A percentile compares a stretch with the other conserved stretches of the same genome.
These are phyloP conservation scores for Aspergillus ostianus DNA, from an alignment of 495 filamentous ascomycete genomes.

Conservation along the genomic window DNA sequence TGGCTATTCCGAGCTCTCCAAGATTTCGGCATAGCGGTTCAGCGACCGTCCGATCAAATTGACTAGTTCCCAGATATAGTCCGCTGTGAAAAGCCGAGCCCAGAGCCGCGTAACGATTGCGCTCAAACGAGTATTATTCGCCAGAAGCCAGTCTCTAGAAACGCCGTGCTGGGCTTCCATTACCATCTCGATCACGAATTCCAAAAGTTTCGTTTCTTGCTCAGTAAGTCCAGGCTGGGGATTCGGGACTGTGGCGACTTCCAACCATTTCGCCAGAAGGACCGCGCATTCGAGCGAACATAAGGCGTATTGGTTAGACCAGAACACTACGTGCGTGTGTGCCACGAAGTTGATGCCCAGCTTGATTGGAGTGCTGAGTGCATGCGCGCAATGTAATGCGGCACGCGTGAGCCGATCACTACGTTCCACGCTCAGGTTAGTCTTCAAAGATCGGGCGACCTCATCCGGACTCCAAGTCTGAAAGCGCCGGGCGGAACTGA, in stretches of 20 bases:
- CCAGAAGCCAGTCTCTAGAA: slow-evolving; percentile 48
- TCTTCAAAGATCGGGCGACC: slow-evolving; percentile 57
- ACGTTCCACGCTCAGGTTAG: slow-evolving; percentile 57
- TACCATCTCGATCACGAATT: slow-evolving; percentile 64
- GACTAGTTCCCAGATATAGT: slow-evolving; percentile 67
- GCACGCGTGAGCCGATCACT: slow-evolving; percentile 57
- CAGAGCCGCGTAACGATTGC: slow-evolving; percentile 63
- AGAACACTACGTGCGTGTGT: slow-evolving; percentile 64
- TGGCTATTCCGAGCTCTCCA: slow-evolving; percentile 38
- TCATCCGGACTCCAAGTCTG: slow-evolving; percentile 60
- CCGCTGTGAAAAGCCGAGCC: slow-evolving; percentile 66
- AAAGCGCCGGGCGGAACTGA: slow-evolving; percentile 59
- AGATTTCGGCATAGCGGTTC: slow-evolving; percentile 62
- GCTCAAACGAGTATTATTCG: slow-evolving; percentile 58
- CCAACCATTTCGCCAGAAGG: slow-evolving; percentile 56
- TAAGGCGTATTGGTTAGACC: slow-evolving; percentile 70
- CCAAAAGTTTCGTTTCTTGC: slow-evolving; percentile 60
- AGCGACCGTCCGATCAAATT: slow-evolving; percentile 60
- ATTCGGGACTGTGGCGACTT: slow-evolving; percentile 35
- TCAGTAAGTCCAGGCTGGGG: slow-evolving; percentile 39
- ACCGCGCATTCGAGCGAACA: slow-evolving; percentile 71
- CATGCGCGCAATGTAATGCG: slow-evolving; percentile 67
- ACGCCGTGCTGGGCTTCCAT: slow-evolving; percentile 61
- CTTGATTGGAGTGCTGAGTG: slow-evolving; percentile 65
- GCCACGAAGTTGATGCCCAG: slow-evolving; percentile 68